Conservation (phyloP, 1,139 yeast species). For the Kurtzmaniella quercitrusa region DNA sequence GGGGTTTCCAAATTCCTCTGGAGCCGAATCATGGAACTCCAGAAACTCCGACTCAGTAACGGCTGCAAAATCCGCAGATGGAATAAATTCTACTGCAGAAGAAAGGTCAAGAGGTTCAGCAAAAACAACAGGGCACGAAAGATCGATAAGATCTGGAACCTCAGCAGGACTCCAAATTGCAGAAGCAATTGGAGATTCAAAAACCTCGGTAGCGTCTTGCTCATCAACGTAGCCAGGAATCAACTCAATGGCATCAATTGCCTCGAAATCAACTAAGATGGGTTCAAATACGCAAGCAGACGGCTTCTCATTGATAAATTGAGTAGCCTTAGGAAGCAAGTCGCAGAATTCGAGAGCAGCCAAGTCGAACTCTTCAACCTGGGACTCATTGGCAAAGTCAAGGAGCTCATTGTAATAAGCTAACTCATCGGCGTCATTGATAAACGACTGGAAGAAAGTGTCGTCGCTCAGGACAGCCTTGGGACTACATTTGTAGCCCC, state of each 20-base stretch:
- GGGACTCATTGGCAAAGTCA: background rate
- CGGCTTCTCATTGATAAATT: background rate
- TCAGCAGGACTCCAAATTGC: background rate
- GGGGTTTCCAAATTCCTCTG: background rate
- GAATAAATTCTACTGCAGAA: too few species aligned
- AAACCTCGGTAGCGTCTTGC: too few species aligned
- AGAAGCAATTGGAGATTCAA: too few species aligned
- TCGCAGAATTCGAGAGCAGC: background rate
- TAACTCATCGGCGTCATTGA: background rate
- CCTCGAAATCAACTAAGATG: background rate
- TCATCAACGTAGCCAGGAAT: background rate
- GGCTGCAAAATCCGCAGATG: background rate
- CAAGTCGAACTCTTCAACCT: background rate
- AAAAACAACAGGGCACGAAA: background rate
- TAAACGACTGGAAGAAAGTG: background rate
- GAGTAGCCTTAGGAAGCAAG: background rate
- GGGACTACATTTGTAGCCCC: background rate
- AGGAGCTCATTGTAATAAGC: background rate
- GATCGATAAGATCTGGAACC: background rate
- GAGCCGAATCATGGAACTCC: background rate
- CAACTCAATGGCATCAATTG: background rate
- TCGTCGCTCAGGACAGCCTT: background rate
- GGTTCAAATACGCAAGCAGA: background rate
- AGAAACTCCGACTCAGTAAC: background rate
- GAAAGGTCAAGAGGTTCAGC: too few species aligned